phyloP scores from a whole-genome alignment of 345 rosid genomes.

The Angophora floribunda region DNA sequence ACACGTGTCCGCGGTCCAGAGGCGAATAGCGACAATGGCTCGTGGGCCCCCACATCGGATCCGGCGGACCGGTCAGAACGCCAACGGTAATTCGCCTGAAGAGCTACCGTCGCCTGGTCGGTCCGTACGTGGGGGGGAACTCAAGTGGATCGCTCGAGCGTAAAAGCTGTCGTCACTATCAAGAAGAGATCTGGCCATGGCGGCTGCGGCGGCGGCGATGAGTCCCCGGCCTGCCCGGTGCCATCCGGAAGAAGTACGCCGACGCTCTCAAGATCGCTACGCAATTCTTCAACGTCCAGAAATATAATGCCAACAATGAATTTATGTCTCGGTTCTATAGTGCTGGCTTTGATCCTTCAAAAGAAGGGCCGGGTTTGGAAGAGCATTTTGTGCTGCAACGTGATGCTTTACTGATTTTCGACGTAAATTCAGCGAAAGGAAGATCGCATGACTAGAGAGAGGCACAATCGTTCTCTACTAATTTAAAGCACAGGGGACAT shows the following conservation, averaged over 20 bases:
- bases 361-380: neutral
- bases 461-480: too few relatives aligned
- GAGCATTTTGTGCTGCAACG: neutral
- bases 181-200: slow-evolving; percentile 29
- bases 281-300: slow-evolving; percentile 89
- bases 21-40: too few relatives aligned
- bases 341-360: neutral
- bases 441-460: too few relatives aligned
- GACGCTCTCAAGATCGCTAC: slow-evolving; percentile 72
- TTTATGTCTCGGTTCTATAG: neutral
- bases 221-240: slow-evolving; percentile 90
- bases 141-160: fast-evolving
- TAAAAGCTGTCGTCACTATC: slow-evolving; percentile 22
- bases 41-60: too few relatives aligned
- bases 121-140: too few relatives aligned
- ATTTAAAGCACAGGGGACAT: too few relatives aligned
- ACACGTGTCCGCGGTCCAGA: too few relatives aligned
- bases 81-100: too few relatives aligned
- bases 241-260: slow-evolving; percentile 62
- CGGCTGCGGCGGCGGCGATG: slow-evolving; percentile 14
- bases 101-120: too few relatives aligned
- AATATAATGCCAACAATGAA: slow-evolving; percentile 27
- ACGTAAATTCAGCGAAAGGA: neutral
- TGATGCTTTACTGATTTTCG: neutral
- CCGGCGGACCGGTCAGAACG: too few relatives aligned